Evolutionary conservation across 2,329 filamentous ascomycete species (phyloP).

Genomic region (Colletotrichum sp.): DNA sequence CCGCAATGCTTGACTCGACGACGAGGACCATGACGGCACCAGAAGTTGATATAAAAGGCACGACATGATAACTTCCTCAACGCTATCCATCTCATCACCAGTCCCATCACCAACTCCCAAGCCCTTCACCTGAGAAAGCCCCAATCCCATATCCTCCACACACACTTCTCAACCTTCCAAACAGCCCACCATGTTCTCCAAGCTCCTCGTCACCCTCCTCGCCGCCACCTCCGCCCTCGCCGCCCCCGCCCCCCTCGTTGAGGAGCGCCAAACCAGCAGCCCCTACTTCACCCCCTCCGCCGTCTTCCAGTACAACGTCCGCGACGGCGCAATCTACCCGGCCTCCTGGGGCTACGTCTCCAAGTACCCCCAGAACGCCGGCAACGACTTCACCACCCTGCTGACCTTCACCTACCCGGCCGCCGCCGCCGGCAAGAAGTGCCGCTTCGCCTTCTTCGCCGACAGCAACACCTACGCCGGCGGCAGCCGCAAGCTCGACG

Average conservation of each 20-base stretch:
- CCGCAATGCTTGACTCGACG: not conserved
- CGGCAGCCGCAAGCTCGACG: conserved; percentile 30
- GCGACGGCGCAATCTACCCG: conserved; percentile 26
- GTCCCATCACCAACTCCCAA: not conserved
- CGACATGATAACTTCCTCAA: not conserved
- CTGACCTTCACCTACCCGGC: conserved; percentile 32
- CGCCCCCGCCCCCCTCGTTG: conserved; percentile 25
- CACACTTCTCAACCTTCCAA: not conserved
- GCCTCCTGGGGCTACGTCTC: conserved; percentile 16
- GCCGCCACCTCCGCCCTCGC: conserved; percentile 24
- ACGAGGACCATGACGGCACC: not conserved
- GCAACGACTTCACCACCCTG: conserved; percentile 32
- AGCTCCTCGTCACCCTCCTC: conserved; percentile 24
- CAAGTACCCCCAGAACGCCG: conserved; percentile 26
- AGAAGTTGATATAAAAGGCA: not conserved
- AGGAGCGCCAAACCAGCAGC: conserved; percentile 1
- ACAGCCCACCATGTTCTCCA: conserved; percentile 26
- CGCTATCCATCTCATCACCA: not conserved
- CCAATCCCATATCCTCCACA: not conserved
- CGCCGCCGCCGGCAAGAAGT: conserved; percentile 25
- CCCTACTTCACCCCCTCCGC: conserved; percentile 26
- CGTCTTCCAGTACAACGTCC: conserved; percentile 26
- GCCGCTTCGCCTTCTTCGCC: conserved; percentile 31
- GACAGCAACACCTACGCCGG: conserved; percentile 12
- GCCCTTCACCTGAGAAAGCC: not conserved